Evolutionary conservation across 495 filamentous ascomycete genomes (phyloP).

Genomic region (Neurospora sp.): DNA sequence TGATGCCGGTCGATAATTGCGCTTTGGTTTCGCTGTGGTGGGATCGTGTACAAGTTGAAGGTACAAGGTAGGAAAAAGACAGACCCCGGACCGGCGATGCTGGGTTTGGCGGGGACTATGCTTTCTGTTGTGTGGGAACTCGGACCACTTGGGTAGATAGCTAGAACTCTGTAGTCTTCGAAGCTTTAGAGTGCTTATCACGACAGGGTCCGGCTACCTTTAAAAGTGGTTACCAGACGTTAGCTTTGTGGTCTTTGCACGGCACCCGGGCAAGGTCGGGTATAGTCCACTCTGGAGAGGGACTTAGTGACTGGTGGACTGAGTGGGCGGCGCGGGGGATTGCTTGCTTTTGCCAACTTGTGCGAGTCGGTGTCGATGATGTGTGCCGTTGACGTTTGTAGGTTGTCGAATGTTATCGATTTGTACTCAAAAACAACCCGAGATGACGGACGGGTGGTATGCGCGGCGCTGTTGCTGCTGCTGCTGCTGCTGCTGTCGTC

Average conservation of each 20-base stretch:
- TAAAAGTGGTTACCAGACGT: background rate
- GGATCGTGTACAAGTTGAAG: background rate
- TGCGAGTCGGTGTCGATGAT: no score
- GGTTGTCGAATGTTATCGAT: background rate
- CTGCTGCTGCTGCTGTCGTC: constrained; percentile 19
- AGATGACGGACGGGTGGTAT: background rate
- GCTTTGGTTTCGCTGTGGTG: constrained; percentile 10
- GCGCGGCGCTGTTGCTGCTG: background rate
- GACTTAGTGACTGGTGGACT: background rate
- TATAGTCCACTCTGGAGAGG: background rate
- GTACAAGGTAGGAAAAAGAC: background rate
- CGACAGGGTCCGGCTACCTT: background rate
- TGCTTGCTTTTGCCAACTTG: background rate
- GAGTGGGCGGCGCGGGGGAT: background rate
- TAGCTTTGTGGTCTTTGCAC: background rate
- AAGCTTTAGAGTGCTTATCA: background rate
- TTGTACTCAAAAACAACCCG: background rate
- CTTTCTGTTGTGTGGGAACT: background rate
- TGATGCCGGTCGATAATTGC: constrained; percentile 17
- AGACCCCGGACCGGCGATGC: background rate
- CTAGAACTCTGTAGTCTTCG: background rate
- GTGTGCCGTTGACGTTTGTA: background rate
- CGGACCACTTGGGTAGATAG: background rate
- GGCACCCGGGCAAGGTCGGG: background rate
- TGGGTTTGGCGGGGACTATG: background rate